Base-by-base conservation (phyloP, 768 basidiomycete species). In the Boletus fagicola region DNA sequence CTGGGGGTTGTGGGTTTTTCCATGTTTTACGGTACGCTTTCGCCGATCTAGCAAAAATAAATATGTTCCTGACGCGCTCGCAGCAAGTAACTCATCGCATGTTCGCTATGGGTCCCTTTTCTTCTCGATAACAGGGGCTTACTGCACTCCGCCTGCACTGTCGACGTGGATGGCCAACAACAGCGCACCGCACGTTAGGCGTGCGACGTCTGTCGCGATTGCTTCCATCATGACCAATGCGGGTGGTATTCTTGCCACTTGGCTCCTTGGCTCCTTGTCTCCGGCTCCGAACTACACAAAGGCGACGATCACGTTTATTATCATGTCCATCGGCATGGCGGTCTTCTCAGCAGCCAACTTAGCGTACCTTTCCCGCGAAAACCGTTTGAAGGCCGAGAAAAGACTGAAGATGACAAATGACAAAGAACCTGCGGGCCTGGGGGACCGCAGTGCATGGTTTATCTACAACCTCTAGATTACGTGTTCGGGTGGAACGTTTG, bases 241-340 rank as follows among this genome's bases (percentile, higher is more conserved):
- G 0, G 83, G 84, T 12, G 83, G 83, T 2, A 84, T 87, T 48
- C 78, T 86, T 35, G 76, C 79, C 1, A 86, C 83, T 0, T 86
- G 84, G 84, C 76, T 84, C 10, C 67, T 85, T 31, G 83, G 83
- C 12, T 60, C 68, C 4, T 65, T 85, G 16, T 82, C 81, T 3
- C 71, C 77, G 1, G 71, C 79, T 2, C 84, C 83, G 10, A 59
- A 73, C 15, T 86, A 85, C 63, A 76, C 65, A 2, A 75, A 74
- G 51, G 84, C 81, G 0, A 80, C 81, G 3, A 57, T 74, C 55
- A 71, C 67, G 12, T 63, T 69, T 22, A 62, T 74, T 4, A 62
- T 69, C 24, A 66, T 75, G 72, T 77, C 80, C 0, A 63, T 77
- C 6, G 53, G 73, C 38, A 79, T 79, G 70, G 60, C 66, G 0